Evolutionary conservation across 1,139 yeast species (phyloP), one percentile per base, ranked within the genome.

Genomic region (Magnusiomyces ingens): DNA sequence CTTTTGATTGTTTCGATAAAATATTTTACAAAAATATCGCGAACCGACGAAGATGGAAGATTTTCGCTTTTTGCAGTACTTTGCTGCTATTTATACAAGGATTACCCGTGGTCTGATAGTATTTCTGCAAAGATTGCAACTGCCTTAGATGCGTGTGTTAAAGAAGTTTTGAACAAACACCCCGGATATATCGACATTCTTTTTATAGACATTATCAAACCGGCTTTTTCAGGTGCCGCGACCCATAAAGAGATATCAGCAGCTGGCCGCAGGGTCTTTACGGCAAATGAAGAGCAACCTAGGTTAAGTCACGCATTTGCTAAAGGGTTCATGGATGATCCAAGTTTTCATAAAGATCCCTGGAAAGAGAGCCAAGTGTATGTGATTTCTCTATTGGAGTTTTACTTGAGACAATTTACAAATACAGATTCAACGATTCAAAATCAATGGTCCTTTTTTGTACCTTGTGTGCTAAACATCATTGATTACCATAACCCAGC

Each of bases 401-500:
- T 67, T 45, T 55, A 72, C 22, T 60, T 77, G n/a, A 36, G 17
- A n/a, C 40, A 36, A 3, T 6, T 12, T 12, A 36, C 1, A 55
- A 59, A 1, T 45, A 57, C n/a, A 5, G 11, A n/a, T 5, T 59
- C 57, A 5, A 61, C 62, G 1, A 43, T 64, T 17, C 65, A 63
- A 29, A 57, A 64, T 3, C 57, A 71, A 52, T 78, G 82, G 80
- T 68, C 77, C 32, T 55, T 77, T 4, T 57, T 79, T 0, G 68
- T 81, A 0, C 79, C 85, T 0, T 74, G 80, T 10, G 67, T 70
- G 11, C 61, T 82, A 22, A 79, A 79, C 55, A 64, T 79, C 11
- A 63, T 80, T 19, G 85, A 81, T 60, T 79, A 78, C 56, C 74
- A 75, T 51, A 79, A 78, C 22, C 71, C 77, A 0, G 58, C 59